phyloP scores from a whole-genome alignment of 2,329 filamentous ascomycete genomes.

The Penicillium sp. region DNA sequence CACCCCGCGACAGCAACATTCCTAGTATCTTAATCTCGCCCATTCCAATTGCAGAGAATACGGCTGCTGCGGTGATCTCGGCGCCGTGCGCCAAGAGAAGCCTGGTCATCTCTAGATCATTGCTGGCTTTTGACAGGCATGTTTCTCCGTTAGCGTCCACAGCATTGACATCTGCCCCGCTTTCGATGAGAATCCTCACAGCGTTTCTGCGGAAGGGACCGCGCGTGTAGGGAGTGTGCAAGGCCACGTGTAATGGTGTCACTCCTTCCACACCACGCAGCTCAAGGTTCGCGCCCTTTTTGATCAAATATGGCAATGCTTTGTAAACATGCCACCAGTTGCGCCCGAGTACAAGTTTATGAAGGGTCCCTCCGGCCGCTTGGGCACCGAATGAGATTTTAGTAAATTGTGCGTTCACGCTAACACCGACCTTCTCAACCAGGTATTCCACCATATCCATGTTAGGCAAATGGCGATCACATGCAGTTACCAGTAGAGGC shows the following conservation, averaged over 20 bases:
- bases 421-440: conserved; percentile 4
- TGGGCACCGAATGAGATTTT: background rate
- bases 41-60: conserved; percentile 1
- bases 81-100: conserved; percentile 7
- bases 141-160: background rate
- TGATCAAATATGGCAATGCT: conserved; percentile 14
- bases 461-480: conserved; percentile 6
- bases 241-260: conserved; percentile 5
- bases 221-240: too few species aligned
- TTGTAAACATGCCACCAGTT: conserved; percentile 13
- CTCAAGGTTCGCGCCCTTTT: conserved; percentile 11
- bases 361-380: background rate
- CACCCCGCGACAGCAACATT: background rate
- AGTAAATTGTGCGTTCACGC: conserved; percentile 1
- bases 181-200: background rate
- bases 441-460: conserved; percentile 8
- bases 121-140: conserved; percentile 5
- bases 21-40: background rate
- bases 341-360: conserved; percentile 1
- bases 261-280: conserved; percentile 4
- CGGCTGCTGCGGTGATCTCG: background rate
- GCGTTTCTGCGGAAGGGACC: conserved; percentile 4
- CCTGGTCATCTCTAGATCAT: conserved; percentile 3
- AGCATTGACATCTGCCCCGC: conserved; percentile 9
- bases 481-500: conserved; percentile 1